phyloP scores from a whole-genome alignment of 805 yeast genomes.

The Yamadazyma nakazawae region DNA sequence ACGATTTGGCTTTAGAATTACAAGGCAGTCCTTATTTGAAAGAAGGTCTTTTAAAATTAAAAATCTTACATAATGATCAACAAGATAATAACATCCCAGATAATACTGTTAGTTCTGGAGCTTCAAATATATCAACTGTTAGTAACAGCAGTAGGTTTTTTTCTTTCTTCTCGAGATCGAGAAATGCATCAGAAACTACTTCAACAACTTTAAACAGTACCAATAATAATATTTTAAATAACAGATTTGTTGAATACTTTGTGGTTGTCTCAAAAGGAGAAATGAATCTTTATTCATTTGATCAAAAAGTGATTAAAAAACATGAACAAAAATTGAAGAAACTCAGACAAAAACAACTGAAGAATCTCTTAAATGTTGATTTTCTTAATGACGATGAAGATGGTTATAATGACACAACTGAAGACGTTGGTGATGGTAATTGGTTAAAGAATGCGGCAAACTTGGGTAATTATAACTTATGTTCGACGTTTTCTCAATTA shows the following conservation, averaged over 20 bases:
- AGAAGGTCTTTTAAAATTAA: slow-evolving; percentile 60
- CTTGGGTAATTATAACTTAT: slow-evolving; percentile 49
- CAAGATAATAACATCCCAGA: slow-evolving; percentile 24
- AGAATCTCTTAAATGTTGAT: slow-evolving; percentile 8
- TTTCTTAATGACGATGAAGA: slow-evolving; percentile 13
- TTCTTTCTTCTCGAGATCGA: slow-evolving; percentile 23
- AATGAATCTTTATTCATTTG: slow-evolving; percentile 54
- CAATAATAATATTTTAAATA: slow-evolving; percentile 21
- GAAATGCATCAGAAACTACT: slow-evolving; percentile 2
- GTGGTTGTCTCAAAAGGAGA: slow-evolving; percentile 71
- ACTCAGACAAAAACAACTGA: slow-evolving; percentile 17
- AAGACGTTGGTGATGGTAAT: slow-evolving; percentile 56
- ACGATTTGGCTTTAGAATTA: slow-evolving; percentile 59
- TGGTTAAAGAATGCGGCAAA: slow-evolving; percentile 65
- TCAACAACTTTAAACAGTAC: slow-evolving; percentile 7
- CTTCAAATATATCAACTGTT: slow-evolving; percentile 17
- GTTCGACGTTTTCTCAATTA: slow-evolving; percentile 48
- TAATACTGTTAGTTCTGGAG: slow-evolving; percentile 7
- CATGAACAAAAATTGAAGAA: slow-evolving; percentile 32
- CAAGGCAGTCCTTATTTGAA: slow-evolving; percentile 77
- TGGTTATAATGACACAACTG: slow-evolving; percentile 17
- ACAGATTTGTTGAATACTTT: slow-evolving; percentile 45
- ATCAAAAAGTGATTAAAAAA: slow-evolving; percentile 40
- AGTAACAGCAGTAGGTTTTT: slow-evolving; percentile 21
- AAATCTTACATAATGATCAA: slow-evolving; percentile 35